A percentile compares a stretch with the other conserved stretches of the same genome.
Evolutionary conservation across 148 eudicot genomes (phyloP).

Genomic region (Mesembryanthemum crystallinum): DNA sequence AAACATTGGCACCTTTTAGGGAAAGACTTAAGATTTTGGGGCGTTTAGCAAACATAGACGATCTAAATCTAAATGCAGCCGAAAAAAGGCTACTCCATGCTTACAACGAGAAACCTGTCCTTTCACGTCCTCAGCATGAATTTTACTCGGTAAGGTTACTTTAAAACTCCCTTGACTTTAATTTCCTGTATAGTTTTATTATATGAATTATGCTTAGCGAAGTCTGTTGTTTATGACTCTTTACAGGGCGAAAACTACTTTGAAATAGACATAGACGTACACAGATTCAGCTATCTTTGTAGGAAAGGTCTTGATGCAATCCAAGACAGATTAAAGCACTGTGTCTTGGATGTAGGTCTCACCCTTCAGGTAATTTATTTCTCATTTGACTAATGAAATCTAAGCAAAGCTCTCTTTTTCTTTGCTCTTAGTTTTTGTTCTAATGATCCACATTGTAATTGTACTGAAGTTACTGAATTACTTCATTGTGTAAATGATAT

Average conservation of each 20-base stretch:
- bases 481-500: not conserved
- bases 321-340: constrained; percentile 67
- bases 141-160: constrained; percentile 59
- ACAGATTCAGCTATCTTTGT: constrained; percentile 84
- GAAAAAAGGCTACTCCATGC: constrained; percentile 82
- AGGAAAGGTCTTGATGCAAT: constrained; percentile 86
- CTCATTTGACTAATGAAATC: not conserved
- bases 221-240: not conserved
- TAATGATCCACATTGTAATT: not conserved
- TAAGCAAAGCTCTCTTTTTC: not conserved
- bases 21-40: constrained; percentile 90
- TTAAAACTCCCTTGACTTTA: not conserved
- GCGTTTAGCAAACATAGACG: constrained; percentile 68
- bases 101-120: constrained; percentile 93
- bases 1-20: constrained; percentile 60
- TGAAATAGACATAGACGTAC: constrained; percentile 90
- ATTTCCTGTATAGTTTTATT: not conserved
- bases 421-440: not conserved
- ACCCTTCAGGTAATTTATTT: constrained; percentile 74
- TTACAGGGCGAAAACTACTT: constrained; percentile 88
- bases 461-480: not conserved
- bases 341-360: constrained; percentile 81
- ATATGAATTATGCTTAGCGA: not conserved
- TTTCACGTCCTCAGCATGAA: constrained; percentile 95
- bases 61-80: constrained; percentile 57